These are phyloP conservation scores for Aleurites moluccanus DNA, from an alignment of 441 rosid species.

Conservation along the genomic window DNA sequence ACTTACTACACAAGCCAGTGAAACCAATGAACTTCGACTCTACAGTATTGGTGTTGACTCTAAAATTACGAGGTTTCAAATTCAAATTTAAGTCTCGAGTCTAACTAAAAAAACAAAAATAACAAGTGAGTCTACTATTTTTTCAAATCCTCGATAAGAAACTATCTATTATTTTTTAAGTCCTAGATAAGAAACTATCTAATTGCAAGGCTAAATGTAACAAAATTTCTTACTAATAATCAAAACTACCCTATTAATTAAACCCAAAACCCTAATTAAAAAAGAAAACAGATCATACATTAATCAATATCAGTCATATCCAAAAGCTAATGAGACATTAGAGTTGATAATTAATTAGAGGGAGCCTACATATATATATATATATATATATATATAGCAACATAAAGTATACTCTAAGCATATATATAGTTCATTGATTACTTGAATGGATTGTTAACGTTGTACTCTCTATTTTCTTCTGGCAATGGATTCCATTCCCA, in stretches of 20 bases:
- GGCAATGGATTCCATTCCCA: conserved; percentile 92
- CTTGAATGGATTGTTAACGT: conserved; percentile 61
- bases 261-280: conserved; percentile 21
- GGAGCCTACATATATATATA: conserved; percentile 2
- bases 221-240: neutral
- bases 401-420: conserved; percentile 1
- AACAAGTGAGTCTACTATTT: too few species aligned
- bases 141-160: neutral
- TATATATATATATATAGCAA: conserved; percentile 6
- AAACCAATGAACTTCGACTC: too few species aligned
- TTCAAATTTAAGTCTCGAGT: neutral
- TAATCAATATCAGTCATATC: conserved; percentile 9
- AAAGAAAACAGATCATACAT: conserved; percentile 5
- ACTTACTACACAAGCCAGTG: too few species aligned
- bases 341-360: conserved; percentile 3
- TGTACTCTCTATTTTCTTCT: conserved; percentile 54
- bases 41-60: too few species aligned
- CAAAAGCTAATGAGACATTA: conserved; percentile 9
- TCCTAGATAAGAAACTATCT: neutral
- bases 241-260: neutral
- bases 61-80: too few species aligned
- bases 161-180: neutral
- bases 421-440: conserved; percentile 31
- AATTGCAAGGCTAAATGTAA: neutral
- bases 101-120: neutral